These are phyloP conservation scores for Gossypium schwendimanii DNA, from an alignment of 441 rosid species.

Conservation along the genomic window DNA sequence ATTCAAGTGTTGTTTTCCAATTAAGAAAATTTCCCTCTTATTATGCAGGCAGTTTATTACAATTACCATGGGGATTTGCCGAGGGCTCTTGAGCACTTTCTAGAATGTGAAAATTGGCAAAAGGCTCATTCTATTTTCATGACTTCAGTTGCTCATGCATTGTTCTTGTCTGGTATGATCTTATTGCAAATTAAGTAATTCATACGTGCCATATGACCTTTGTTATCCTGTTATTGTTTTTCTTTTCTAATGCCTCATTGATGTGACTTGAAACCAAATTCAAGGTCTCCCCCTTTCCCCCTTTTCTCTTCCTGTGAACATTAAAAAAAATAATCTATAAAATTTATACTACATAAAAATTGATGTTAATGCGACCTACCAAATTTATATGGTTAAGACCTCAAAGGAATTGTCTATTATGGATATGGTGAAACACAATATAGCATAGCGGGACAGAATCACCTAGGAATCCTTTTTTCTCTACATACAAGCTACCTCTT, in stretches of 20 bases:
- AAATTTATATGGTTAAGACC: background rate
- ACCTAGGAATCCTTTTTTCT: background rate
- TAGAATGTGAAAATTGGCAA: constrained; percentile 81
- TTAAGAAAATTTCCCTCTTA: background rate
- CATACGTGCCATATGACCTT: background rate
- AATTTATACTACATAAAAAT: background rate
- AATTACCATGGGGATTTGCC: constrained; percentile 58
- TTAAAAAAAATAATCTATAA: background rate
- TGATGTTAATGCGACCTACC: background rate
- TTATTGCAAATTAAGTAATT: constrained; percentile 10
- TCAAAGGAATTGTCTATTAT: background rate
- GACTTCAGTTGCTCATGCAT: constrained; percentile 64
- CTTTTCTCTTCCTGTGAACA: background rate
- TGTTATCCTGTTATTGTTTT: background rate
- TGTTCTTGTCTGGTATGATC: constrained; percentile 70
- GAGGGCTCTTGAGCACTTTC: constrained; percentile 82
- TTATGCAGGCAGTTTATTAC: constrained; percentile 64
- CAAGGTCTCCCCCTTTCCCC: background rate
- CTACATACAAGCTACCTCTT: background rate
- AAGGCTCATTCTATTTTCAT: constrained; percentile 81
- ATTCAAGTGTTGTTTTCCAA: background rate
- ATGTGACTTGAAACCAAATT: constrained; percentile 5
- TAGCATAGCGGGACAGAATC: background rate
- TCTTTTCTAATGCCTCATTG: background rate
- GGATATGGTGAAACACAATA: background rate